phyloP scores from a whole-genome alignment of 2,329 filamentous ascomycete genomes.

The Ophiostoma australiae region DNA sequence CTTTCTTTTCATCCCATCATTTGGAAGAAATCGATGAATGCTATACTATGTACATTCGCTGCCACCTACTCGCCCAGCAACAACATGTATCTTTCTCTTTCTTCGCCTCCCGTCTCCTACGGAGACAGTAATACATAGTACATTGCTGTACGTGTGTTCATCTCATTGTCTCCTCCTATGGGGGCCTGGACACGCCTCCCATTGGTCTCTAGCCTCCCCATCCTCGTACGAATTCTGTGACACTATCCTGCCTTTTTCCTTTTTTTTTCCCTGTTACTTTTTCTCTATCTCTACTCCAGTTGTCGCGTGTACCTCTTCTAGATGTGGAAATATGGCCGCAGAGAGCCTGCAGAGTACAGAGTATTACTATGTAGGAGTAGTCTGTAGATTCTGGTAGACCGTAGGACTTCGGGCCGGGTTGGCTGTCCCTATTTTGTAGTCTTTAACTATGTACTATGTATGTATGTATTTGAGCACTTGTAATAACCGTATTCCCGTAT shows the following conservation, averaged over 20 bases:
- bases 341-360: neutral
- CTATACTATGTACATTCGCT: neutral
- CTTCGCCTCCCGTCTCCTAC: neutral
- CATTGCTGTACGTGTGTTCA: neutral
- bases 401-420: neutral
- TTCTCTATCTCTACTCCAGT: neutral
- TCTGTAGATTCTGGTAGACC: neutral
- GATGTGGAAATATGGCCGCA: neutral
- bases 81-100: neutral
- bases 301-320: neutral
- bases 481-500: neutral
- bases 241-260: neutral
- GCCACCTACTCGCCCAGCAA: neutral
- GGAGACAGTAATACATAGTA: no score
- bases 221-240: neutral
- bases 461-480: no score
- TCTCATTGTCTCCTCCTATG: conserved; percentile 2
- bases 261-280: neutral
- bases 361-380: no score
- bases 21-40: neutral
- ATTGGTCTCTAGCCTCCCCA: neutral
- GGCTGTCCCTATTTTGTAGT: neutral
- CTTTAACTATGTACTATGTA: neutral
- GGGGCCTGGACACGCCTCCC: neutral
- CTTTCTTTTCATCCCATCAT: no score